Evolutionary conservation across 2,329 filamentous ascomycete species (phyloP), one percentile per base, ranked within the genome.

Genomic region (Cryphonectria nitschkei): DNA sequence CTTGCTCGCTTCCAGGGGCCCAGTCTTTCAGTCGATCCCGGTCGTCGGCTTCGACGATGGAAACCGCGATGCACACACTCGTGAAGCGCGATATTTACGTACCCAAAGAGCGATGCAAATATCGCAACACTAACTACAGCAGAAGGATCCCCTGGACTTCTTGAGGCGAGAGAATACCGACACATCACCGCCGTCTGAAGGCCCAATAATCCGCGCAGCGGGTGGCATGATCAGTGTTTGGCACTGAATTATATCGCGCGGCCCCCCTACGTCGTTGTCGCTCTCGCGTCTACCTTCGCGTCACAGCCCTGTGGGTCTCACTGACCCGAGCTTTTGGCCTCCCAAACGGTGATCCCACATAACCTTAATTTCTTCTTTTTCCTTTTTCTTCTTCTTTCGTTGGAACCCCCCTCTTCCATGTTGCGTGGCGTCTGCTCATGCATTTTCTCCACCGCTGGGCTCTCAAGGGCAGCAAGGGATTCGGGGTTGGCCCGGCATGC

Each of bases 251-350:
- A 64, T 41, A 41, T 46, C 39, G 61, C 37, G 61, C 34, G 8
- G 6, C 37, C 37, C 37, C 6, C 43, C 43, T 2, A 16, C 43
- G 5, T 5, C 2, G 7, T n/a, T n/a, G n/a, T 66, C 64, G 64
- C 46, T 13, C 64, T 66, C 64, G 64, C 64, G 64, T 56, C 29
- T 66, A 54, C 34, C 29, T 56, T 56, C 46, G 64, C 64, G 64
- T 66, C 64, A 32, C 34, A 56, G 43, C 54, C 29, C 26, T 19
- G 54, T 58, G 54, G 54, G 54, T 32, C 54, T 58, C 54, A 19
- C 9, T 26, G 29, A 58, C 26, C 29, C 13, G 26, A 32, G 54
- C 26, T 29, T 58, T 8, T 58, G 7, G 29, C 19, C 14, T 32
- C 13, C 54, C 19, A 14, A 7, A 56, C 3, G n/a, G 2, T 2